phyloP scores from a whole-genome alignment of 2,329 filamentous ascomycete species.

The Colletotrichum coccodes region DNA sequence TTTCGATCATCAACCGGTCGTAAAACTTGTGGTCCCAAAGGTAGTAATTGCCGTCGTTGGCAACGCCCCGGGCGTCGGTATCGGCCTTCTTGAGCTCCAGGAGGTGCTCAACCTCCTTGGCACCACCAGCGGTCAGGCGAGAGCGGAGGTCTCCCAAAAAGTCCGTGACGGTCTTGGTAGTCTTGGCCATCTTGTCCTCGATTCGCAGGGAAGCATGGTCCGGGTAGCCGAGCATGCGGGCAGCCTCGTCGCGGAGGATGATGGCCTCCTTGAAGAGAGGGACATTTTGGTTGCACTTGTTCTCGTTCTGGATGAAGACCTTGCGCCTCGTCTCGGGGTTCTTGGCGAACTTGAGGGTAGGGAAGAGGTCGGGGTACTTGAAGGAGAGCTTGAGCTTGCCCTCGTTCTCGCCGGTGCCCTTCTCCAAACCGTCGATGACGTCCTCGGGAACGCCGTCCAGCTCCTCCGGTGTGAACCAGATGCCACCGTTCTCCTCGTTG shows the following conservation, averaged over 20 bases:
- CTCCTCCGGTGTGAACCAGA: conserved; percentile 81
- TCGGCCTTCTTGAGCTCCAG: conserved; percentile 79
- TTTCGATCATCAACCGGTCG: conserved; percentile 81
- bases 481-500: conserved; percentile 83
- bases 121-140: conserved; percentile 74
- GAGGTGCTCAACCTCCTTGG: conserved; percentile 77
- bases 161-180: conserved; percentile 62
- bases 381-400: conserved; percentile 81
- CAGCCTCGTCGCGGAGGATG: conserved; percentile 64
- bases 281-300: conserved; percentile 76
- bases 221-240: conserved; percentile 64
- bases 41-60: conserved; percentile 77
- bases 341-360: conserved; percentile 80
- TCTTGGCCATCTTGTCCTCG: conserved; percentile 70
- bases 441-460: conserved; percentile 80
- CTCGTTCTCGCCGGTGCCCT: conserved; percentile 77
- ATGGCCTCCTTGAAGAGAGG: conserved; percentile 64
- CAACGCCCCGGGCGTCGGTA: conserved; percentile 65
- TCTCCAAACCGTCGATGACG: conserved; percentile 72
- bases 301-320: conserved; percentile 80
- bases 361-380: conserved; percentile 86
- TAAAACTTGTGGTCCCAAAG: conserved; percentile 88
- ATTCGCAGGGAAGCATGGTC: conserved; percentile 66
- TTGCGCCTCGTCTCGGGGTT: conserved; percentile 75
- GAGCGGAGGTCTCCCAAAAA: conserved; percentile 75